These are phyloP conservation scores for Calonectria leucothoes DNA, from an alignment of 2,329 filamentous ascomycete species.

Conservation along the genomic window DNA sequence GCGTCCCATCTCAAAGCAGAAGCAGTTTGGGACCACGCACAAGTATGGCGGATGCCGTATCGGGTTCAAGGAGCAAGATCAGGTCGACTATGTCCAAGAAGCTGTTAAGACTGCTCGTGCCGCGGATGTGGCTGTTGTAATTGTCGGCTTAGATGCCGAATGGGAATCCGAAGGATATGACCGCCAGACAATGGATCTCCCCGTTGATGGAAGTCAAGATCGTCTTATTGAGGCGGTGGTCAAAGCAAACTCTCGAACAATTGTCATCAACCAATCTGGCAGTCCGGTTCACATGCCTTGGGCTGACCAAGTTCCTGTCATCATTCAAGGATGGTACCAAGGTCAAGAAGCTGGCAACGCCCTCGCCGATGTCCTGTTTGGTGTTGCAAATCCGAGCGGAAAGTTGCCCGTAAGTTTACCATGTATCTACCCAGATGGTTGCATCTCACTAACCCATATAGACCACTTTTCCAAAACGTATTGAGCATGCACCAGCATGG, in stretches of 20 bases:
- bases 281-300: constrained; percentile 71
- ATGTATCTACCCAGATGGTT: background rate
- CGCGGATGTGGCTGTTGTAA: constrained; percentile 75
- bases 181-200: constrained; percentile 78
- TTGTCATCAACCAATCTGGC: constrained; percentile 69
- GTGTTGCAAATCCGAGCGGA: constrained; percentile 74
- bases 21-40: constrained; percentile 66
- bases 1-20: constrained; percentile 70
- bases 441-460: constrained; percentile 37
- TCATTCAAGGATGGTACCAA: constrained; percentile 65
- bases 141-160: constrained; percentile 77
- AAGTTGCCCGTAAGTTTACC: constrained; percentile 68
- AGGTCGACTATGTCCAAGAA: constrained; percentile 70
- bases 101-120: constrained; percentile 71
- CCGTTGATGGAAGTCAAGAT: constrained; percentile 65
- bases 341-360: constrained; percentile 80
- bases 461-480: constrained; percentile 73
- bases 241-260: constrained; percentile 71
- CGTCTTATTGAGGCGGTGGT: constrained; percentile 72
- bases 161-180: constrained; percentile 84
- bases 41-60: constrained; percentile 79
- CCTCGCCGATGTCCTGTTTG: constrained; percentile 75
- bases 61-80: constrained; percentile 76
- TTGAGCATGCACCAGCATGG: constrained; percentile 76
- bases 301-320: constrained; percentile 71